phyloP scores from a whole-genome alignment of 2,329 filamentous ascomycete species.

The Nigrograna mackinnonii region DNA sequence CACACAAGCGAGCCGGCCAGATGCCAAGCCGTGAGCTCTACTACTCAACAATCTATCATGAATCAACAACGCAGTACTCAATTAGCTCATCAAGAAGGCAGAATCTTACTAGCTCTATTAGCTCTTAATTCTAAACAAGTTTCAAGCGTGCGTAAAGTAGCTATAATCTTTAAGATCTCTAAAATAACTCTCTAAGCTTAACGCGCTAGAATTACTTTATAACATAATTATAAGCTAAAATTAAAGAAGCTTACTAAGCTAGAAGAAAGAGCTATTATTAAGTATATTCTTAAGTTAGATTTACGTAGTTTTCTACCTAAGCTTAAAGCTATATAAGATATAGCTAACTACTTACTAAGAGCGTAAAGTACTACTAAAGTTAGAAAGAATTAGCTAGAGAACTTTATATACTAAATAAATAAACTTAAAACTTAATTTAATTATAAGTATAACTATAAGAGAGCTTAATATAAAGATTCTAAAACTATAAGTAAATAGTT shows the following conservation, averaged over 20 bases:
- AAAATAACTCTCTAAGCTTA: constrained; percentile 2
- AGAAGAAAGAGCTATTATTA: constrained; percentile 8
- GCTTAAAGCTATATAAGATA: constrained; percentile 9
- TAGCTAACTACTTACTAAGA: constrained; percentile 10
- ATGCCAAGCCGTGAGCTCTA: constrained; percentile 4
- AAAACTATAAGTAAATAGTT: constrained; percentile 3
- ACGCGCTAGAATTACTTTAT: constrained; percentile 4
- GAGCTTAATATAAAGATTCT: constrained; percentile 1
- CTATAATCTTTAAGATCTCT: constrained; percentile 5
- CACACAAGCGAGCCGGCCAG: neutral
- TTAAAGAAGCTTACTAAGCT: constrained; percentile 10
- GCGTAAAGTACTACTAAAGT: constrained; percentile 3
- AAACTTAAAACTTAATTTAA: constrained; percentile 2
- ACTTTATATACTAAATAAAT: constrained; percentile 4
- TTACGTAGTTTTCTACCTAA: constrained; percentile 7
- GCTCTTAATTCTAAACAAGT: constrained; percentile 11
- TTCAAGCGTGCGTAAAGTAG: constrained; percentile 6
- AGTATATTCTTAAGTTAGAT: constrained; percentile 9
- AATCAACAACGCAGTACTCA: constrained; percentile 9
- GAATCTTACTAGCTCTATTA: constrained; percentile 13
- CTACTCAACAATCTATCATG: constrained; percentile 8
- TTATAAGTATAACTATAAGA: neutral
- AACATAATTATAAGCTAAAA: constrained; percentile 10
- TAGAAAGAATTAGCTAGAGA: constrained; percentile 3
- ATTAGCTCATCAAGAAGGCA: constrained; percentile 12